A percentile compares a stretch with the other conserved stretches of the same genome.
These are phyloP conservation scores for Crotalaria pallida DNA, from an alignment of 306 rosid genomes.

Conservation along the genomic window DNA sequence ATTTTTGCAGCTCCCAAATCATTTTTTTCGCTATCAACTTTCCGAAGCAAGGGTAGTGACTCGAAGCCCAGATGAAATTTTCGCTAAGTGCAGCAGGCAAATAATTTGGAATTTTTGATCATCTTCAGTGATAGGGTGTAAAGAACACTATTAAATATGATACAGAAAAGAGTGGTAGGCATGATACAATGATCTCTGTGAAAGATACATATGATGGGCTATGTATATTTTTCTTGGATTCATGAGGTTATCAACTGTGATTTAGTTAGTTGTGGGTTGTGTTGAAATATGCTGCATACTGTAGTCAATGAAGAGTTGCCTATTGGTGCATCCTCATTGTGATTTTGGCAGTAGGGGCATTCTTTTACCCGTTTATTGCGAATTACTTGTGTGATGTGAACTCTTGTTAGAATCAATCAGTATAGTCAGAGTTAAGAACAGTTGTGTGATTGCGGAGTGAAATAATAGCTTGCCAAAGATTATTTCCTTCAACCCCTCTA, in stretches of 20 bases:
- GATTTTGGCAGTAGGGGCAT: constrained; percentile 76
- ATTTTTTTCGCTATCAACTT: constrained; percentile 86
- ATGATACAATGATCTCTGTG: constrained; percentile 36
- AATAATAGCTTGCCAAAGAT: constrained; percentile 30
- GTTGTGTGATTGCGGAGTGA: constrained; percentile 52
- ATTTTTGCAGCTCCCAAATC: constrained; percentile 83
- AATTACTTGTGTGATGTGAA: constrained; percentile 42
- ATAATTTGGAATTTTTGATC: constrained; percentile 35
- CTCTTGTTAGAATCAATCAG: constrained; percentile 43
- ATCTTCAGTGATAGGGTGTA: constrained; percentile 50
- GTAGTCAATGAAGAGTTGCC: constrained; percentile 42
- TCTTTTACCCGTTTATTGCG: constrained; percentile 31
- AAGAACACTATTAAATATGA: constrained; percentile 38
- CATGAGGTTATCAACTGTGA: constrained; percentile 46
- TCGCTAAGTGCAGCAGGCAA: constrained; percentile 19
- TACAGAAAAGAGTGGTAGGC: constrained; percentile 47
- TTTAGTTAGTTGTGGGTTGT: constrained; percentile 59
- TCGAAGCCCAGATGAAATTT: constrained; percentile 68
- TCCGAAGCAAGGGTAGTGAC: constrained; percentile 94
- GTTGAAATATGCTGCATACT: constrained; percentile 59
- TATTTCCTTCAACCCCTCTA: background rate
- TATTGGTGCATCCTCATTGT: constrained; percentile 57
- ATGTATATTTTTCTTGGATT: constrained; percentile 64
- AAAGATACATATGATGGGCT: constrained; percentile 43
- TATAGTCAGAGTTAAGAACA: constrained; percentile 46